Conservation (phyloP, 768 basidiomycete genomes). For the Boletus eberwhitei region DNA sequence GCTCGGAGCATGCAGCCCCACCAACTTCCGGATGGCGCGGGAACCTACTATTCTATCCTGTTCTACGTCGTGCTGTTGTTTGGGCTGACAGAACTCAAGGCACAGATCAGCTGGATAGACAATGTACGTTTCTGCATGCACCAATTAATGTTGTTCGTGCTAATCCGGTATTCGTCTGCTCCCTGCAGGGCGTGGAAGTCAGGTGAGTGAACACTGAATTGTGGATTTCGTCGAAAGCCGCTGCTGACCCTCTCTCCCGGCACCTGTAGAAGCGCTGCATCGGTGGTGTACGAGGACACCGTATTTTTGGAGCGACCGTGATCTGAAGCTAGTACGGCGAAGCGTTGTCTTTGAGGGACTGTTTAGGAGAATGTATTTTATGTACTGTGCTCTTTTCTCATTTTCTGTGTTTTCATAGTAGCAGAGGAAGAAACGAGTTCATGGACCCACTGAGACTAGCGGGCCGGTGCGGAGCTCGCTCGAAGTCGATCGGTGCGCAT, state of each 20-base stretch:
- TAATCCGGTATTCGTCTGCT: neutral
- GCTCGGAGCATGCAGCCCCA: constrained; percentile 7
- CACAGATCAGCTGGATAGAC: constrained; percentile 45
- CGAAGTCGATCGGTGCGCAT: too few species aligned
- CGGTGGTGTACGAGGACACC: constrained; percentile 25
- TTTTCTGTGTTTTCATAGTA: neutral
- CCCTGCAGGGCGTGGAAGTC: constrained; percentile 34
- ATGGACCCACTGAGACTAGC: too few species aligned
- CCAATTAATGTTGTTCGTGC: neutral
- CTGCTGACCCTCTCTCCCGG: neutral
- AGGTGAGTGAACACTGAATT: constrained; percentile 18
- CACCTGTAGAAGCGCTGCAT: constrained; percentile 24
- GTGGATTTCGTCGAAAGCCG: neutral
- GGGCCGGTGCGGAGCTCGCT: neutral
- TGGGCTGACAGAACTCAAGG: constrained; percentile 50
- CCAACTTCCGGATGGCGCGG: constrained; percentile 6
- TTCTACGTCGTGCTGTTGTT: constrained; percentile 44
- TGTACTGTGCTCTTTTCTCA: neutral
- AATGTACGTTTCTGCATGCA: constrained; percentile 31
- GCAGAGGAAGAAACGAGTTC: too few species aligned
- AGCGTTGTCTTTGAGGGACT: neutral
- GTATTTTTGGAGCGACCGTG: neutral
- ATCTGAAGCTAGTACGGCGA: neutral
- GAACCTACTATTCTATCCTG: constrained; percentile 13
- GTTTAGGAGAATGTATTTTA: neutral